Base-by-base conservation (phyloP, 2,329 filamentous ascomycete genomes). In the Arthrobotrys megalospora region DNA sequence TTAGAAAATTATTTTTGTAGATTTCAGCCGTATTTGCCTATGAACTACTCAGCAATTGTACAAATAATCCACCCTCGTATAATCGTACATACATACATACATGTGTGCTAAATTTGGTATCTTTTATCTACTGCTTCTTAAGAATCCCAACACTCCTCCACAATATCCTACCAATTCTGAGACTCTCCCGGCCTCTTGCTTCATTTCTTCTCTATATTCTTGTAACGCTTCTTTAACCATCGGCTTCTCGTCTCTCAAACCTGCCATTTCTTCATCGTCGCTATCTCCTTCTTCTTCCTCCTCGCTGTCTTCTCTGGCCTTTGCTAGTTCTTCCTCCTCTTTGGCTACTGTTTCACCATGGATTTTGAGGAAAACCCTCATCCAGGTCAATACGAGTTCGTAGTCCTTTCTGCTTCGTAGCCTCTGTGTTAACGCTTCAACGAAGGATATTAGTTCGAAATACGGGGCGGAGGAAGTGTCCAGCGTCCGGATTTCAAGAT, bases 301-400 rank as follows among this genome's bases (percentile, higher is more conserved):
- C 21, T 79, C 68, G 34, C 47, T 80, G 52, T 79, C 63, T 3
- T 69, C 77, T n/a, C n/a, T n/a, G 28, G 77, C 45, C 24, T 79
- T 80, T 6, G 73, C 67, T 8, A 73, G 62, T 4, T 55, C 82
- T 76, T 6, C 70, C 11, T 72, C 68, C 21, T 79, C 71, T 67
- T 79, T 68, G 14, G 85, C 83, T 12, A 92, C 85, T 14, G 88
- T 85, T 78, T 91, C 90, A 6, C 87, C 88, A 84, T 98, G 95
- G 47, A 97, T 86, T 58, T 91, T 89, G 76, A 99, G 84, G 82
- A 98, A 97, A 0, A 98, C 95, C 1, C 92, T 91, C 94, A 99
- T 98, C 95, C 96, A 99, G 0, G 94, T 93, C 84, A 98, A 94
- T 14, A 93, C 92, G 45, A 99, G 88, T 85, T 99, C 96, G 84